Conservation (phyloP, 1,284 basidiomycete genomes). For the Trichosporon faecale region DNA sequence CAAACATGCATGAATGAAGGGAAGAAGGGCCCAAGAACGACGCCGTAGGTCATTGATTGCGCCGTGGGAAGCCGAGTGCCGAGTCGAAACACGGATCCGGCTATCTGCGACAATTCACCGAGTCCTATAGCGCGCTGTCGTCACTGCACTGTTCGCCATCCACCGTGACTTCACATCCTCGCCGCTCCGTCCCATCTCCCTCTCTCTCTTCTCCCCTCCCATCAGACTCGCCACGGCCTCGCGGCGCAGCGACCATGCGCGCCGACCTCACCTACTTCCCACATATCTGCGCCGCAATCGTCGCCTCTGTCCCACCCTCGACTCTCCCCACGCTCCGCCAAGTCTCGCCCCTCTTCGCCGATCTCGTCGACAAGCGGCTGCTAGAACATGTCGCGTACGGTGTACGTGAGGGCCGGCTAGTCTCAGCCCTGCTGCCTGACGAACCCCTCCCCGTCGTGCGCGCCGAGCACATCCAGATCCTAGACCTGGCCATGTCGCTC, state of each 20-base stretch:
- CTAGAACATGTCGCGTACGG: neutral
- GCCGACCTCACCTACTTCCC: neutral
- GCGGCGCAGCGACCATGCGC: neutral
- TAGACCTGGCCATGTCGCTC: neutral
- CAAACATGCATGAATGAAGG: neutral
- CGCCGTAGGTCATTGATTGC: neutral
- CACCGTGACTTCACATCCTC: neutral
- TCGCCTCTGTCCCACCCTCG: neutral
- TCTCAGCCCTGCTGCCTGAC: neutral
- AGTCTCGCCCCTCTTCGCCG: neutral
- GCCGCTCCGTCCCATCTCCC: neutral
- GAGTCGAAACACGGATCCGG: neutral
- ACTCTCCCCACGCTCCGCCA: neutral
- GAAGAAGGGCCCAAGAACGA: neutral
- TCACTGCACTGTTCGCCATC: neutral
- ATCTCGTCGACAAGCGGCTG: neutral
- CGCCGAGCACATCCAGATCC: neutral
- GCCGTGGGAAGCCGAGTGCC: slow-evolving; percentile 1
- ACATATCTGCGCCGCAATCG: neutral
- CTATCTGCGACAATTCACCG: neutral
- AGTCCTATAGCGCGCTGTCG: neutral
- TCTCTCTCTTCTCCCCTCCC: neutral
- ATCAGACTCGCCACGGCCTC: neutral
- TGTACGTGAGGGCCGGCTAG: neutral
- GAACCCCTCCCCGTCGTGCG: neutral